Evolutionary conservation across 495 filamentous ascomycete species (phyloP).

Genomic region (Hamigera avellanea): DNA sequence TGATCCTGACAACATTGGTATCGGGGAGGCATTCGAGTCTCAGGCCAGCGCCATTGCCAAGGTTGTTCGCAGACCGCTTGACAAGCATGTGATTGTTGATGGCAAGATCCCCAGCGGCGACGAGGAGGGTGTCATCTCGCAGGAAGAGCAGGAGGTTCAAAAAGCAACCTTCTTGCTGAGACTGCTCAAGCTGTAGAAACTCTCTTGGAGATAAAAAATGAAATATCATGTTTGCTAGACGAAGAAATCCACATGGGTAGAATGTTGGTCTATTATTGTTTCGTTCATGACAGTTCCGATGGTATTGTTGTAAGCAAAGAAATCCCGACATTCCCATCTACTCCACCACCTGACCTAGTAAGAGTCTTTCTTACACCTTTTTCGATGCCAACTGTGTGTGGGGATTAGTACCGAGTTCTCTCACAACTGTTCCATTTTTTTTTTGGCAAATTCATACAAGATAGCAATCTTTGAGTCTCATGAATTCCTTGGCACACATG

Average conservation of each 20-base stretch:
- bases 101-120: slow-evolving; percentile 47
- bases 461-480: slow-evolving; percentile 80
- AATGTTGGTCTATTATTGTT: too few relatives aligned
- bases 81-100: slow-evolving; percentile 55
- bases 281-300: too few relatives aligned
- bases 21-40: slow-evolving; percentile 61
- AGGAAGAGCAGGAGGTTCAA: slow-evolving; percentile 86
- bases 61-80: slow-evolving; percentile 66
- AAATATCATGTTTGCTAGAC: neutral
- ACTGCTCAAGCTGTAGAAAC: slow-evolving; percentile 57
- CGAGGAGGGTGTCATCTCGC: slow-evolving; percentile 53
- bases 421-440: neutral
- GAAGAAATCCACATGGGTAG: too few relatives aligned
- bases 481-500: slow-evolving; percentile 78
- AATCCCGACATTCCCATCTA: too few relatives aligned
- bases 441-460: slow-evolving; percentile 43
- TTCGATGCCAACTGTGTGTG: slow-evolving; percentile 30
- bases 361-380: slow-evolving; percentile 19
- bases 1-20: slow-evolving; percentile 65
- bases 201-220: neutral
- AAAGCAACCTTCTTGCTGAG: slow-evolving; percentile 78
- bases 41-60: slow-evolving; percentile 63
- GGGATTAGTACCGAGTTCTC: too few relatives aligned
- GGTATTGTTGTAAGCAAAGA: too few relatives aligned
- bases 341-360: too few relatives aligned